A percentile compares a stretch with the other conserved stretches of the same genome.
Evolutionary conservation across 495 filamentous ascomycete species (phyloP).

Genomic region (Immersiella caudata): DNA sequence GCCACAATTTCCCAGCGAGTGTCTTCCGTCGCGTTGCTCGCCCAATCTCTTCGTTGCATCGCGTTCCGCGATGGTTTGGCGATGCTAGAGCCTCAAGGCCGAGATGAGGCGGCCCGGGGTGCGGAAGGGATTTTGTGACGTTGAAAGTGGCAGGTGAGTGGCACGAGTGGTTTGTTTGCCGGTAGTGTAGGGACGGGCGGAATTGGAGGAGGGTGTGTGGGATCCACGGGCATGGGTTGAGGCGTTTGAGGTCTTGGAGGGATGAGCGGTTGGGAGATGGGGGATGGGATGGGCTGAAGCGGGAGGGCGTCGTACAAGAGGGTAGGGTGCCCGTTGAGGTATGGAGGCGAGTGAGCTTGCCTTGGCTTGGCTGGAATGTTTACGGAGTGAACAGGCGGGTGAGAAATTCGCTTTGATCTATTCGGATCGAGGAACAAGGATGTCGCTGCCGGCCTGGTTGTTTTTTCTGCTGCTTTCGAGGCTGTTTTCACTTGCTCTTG

Average conservation of each 20-base stretch:
- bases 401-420: background rate
- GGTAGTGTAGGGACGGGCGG: background rate
- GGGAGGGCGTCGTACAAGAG: constrained; percentile 11
- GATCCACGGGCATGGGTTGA: background rate
- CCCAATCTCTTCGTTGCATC: background rate
- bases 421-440: background rate
- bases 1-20: constrained; percentile 1
- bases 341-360: background rate
- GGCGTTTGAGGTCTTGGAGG: background rate
- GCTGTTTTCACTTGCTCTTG: constrained; percentile 9
- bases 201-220: background rate
- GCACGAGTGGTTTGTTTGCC: background rate
- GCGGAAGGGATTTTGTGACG: background rate
- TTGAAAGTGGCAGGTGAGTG: constrained; percentile 1
- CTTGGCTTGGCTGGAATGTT: constrained; percentile 12
- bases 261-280: background rate
- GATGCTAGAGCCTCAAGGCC: background rate
- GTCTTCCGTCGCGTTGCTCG: background rate
- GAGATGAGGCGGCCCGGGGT: background rate
- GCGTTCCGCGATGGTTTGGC: background rate
- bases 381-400: background rate
- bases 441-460: background rate
- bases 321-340: background rate
- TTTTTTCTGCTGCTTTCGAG: constrained; percentile 3
- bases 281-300: background rate